These are phyloP conservation scores for Saturnispora mendoncae DNA, from an alignment of 805 yeast species.

Conservation along the genomic window DNA sequence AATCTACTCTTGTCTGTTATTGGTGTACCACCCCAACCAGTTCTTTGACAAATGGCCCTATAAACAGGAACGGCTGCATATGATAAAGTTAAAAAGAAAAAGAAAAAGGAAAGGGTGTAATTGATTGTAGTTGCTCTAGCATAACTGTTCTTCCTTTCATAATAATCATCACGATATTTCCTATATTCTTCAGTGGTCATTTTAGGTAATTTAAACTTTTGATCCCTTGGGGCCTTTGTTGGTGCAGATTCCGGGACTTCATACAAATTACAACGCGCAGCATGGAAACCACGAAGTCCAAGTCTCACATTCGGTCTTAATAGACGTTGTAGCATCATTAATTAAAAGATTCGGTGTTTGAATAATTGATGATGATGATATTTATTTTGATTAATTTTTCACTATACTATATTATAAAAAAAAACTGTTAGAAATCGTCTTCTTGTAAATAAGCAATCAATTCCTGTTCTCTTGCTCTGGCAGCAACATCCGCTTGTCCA, in stretches of 20 bases:
- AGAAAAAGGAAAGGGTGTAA: constrained; percentile 59
- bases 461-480: constrained; percentile 46
- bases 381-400: no score
- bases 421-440: constrained; percentile 33
- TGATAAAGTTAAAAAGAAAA: constrained; percentile 65
- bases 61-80: constrained; percentile 92
- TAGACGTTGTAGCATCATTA: background rate
- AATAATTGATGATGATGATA: background rate
- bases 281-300: constrained; percentile 3
- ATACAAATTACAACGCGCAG: background rate
- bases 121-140: constrained; percentile 50
- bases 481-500: constrained; percentile 43
- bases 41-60: constrained; percentile 83
- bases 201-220: constrained; percentile 20
- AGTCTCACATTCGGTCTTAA: background rate
- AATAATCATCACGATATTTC: constrained; percentile 21
- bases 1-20: constrained; percentile 74
- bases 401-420: background rate
- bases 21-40: constrained; percentile 95
- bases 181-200: constrained; percentile 27
- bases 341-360: background rate
- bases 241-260: constrained; percentile 15
- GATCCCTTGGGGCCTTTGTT: constrained; percentile 10
- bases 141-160: constrained; percentile 21
- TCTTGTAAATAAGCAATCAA: constrained; percentile 35